Evolutionary conservation across 148 eudicot species (phyloP), one percentile per base, ranked within the genome.

Genomic region (Salicornia ramosissima): DNA sequence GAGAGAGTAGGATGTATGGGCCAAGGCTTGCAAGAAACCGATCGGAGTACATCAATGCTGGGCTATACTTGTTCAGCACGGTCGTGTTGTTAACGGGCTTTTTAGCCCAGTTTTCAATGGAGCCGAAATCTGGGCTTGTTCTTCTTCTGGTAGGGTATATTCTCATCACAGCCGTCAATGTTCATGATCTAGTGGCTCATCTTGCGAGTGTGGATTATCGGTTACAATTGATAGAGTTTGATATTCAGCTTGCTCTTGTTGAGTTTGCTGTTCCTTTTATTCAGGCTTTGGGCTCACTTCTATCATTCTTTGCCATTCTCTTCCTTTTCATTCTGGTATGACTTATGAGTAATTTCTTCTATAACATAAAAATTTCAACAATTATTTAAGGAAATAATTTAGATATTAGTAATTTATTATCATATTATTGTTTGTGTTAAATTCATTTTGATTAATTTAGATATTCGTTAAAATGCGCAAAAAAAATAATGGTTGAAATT

Each of bases 11-110:
- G 56, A 61, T 60, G 67, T 92, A 92, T 80, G 97, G 93, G 50
- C 84, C 96, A 10, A 59, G 89, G 45, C 67, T 67, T 66, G 47
- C 73, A 2, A 74, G 85, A 26, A 80, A 78, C 68, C 64, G 93
- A 10, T 71, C 85, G 0, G 97, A 92, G 74, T 89, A 92, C 82
- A 80, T 85, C 62, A 92, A 87, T 74, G 93, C 96, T 3, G 97
- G 93, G 40, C 77, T 89, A 0, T 92, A 89, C 74, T 63, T 87
- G 12, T 89, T 92, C 46, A 69, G 87, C 0, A 79, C 91, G 21
- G 79, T 92, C 2, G 64, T 89, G 30, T 68, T 89, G 1, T 14
- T 75, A 0, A 16, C 80, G 45, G 97, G 96, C 0, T 87, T 84
- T 70, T 65, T 79, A 6, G 88, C 88, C 13, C 91, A 77, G 66